Evolutionary conservation across 352 stramenopile genomes (phyloP).

Genomic region (Globisporangium perplexum): DNA sequence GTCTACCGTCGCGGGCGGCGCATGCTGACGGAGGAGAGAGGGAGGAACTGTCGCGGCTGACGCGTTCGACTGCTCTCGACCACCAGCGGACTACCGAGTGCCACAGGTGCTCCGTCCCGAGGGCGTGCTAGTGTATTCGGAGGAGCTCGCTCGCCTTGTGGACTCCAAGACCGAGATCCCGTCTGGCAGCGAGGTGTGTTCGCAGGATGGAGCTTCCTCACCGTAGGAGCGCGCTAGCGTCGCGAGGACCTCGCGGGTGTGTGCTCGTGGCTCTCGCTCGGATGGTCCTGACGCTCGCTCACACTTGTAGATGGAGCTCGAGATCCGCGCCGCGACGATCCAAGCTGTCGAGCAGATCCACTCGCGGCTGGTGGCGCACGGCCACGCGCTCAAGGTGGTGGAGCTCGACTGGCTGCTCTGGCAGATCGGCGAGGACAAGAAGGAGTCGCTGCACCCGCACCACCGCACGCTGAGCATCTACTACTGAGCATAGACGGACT

Average conservation of each 20-base stretch:
- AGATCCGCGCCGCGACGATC: constrained; percentile 81
- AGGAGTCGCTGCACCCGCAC: constrained; percentile 68
- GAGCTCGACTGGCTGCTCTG: constrained; percentile 88
- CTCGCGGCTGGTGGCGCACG: constrained; percentile 20
- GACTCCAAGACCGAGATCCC: constrained; percentile 52
- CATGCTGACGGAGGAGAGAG: background rate
- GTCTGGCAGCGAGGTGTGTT: constrained; percentile 50
- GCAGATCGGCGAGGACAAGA: constrained; percentile 79
- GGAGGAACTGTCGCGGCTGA: background rate
- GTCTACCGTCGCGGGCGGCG: too few species aligned
- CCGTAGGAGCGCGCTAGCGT: too few species aligned
- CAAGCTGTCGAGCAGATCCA: constrained; percentile 79
- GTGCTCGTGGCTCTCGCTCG: too few species aligned
- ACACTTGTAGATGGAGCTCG: constrained; percentile 55
- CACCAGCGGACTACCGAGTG: constrained; percentile 81
- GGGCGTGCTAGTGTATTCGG: constrained; percentile 62
- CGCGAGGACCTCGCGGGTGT: too few species aligned
- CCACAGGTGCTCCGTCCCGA: constrained; percentile 72
- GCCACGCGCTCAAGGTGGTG: constrained; percentile 51
- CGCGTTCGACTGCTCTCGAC: background rate
- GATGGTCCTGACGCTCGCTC: too few species aligned
- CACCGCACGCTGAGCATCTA: constrained; percentile 84
- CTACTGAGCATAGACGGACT: constrained; percentile 36
- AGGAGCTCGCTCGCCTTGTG: constrained; percentile 35
- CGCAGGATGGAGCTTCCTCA: too few species aligned